Base-by-base conservation (phyloP, 169 alveolate species). In the Cryptosporidium canis region DNA sequence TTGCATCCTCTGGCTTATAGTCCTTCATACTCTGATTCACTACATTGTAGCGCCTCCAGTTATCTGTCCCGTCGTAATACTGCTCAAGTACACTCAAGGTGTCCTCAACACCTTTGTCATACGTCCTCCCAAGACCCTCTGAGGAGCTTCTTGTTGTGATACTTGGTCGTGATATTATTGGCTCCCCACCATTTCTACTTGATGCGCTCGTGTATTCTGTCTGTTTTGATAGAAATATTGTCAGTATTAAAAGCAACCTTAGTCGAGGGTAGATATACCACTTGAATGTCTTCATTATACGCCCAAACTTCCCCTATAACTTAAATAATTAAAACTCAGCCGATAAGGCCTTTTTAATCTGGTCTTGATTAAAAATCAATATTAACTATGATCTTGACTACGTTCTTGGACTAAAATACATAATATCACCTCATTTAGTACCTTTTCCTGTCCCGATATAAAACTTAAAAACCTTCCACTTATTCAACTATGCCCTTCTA, bases 91-190 rank as follows among this genome's bases (percentile, higher is more conserved):
- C 8, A 9, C 37, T 12, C 6, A 24, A 43, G 11, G 87, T 77
- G 48, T 77, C 87, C 37, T 58, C 24, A 21, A 77, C 87, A 12
- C 87, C 87, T 77, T 77, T 77, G 27, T 77, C 87, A 61, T n/a
- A 77, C 33, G 87, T 77, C 37, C 87, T 77, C 33, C 87, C 87
- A 16, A 77, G 21, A n/a, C 87, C 87, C 21, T 58, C 72, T 27
- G 87, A 29, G 16, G 87, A 77, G 7, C 44, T 77, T 31, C 87
- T 77, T 4, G 64, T 43, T 43, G 87, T 77, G 12, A 77, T 77
- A 58, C 87, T 77, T 41, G 87, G 87, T 18, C 87, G 55, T 29
- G 45, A 12, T 16, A 77, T 48, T 44, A 68, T 47, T 21, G 53
- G 35, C 0, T 51, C 16, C 39, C 51, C 63, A 27, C 37, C 29